A percentile compares a stretch with the other conserved stretches of the same genome.
phyloP scores from a whole-genome alignment of 176 grass and related monocot species.

The Rhipidocladum racemiflorum region DNA sequence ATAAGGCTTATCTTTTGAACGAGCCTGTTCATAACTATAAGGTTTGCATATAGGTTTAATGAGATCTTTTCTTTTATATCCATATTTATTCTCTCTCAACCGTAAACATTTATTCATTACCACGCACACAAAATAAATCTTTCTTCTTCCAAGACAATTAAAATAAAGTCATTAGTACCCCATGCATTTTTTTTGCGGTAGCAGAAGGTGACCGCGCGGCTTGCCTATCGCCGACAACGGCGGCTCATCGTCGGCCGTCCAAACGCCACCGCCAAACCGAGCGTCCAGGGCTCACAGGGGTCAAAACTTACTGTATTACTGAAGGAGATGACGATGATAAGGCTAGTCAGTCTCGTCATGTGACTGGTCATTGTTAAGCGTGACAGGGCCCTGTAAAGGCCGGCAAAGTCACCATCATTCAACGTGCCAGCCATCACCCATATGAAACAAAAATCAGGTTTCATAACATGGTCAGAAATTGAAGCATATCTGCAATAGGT shows the following conservation, averaged over 20 bases:
- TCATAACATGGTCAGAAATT: conserved; percentile 1
- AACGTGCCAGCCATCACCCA: neutral
- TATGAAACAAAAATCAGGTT: too few species aligned
- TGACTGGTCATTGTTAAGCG: conserved; percentile 33
- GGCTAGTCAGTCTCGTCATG: neutral
- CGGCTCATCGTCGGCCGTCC: conserved; percentile 15
- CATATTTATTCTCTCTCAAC: too few species aligned
- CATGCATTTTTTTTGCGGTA: neutral
- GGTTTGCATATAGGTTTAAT: too few species aligned
- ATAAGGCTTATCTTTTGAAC: too few species aligned
- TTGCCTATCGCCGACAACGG: neutral
- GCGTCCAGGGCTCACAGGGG: neutral
- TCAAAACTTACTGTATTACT: neutral
- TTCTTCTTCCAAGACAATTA: too few species aligned
- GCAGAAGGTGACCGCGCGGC: conserved; percentile 5
- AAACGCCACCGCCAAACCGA: neutral
- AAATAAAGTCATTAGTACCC: too few species aligned
- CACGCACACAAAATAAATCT: too few species aligned
- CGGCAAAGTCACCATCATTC: conserved; percentile 27
- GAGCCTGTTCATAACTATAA: too few species aligned
- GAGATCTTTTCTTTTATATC: too few species aligned
- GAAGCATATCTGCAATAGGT: neutral
- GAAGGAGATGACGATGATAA: neutral
- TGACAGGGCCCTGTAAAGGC: conserved; percentile 4
- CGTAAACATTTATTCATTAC: too few species aligned